Conservation (phyloP, 164 flowering plant genomes). For the Akebia trifoliata region DNA sequence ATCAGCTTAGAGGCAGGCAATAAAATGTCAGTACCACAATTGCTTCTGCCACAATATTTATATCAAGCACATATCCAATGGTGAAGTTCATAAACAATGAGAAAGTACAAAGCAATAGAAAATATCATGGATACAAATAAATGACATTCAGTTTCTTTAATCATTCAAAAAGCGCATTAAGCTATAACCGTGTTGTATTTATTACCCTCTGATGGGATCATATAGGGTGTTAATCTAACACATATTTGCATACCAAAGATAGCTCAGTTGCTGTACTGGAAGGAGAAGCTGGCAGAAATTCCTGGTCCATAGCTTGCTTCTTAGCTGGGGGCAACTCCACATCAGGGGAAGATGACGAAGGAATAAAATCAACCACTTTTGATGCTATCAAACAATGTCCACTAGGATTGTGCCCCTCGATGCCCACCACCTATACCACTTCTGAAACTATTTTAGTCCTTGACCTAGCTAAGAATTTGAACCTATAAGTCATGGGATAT, state of each 20-base stretch:
- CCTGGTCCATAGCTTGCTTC: constrained; percentile 62
- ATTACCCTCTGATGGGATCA: background rate
- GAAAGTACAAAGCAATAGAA: too few relatives aligned
- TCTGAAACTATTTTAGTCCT: background rate
- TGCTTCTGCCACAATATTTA: too few relatives aligned
- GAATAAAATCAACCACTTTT: constrained; percentile 63
- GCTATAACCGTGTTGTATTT: background rate
- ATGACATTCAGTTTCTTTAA: too few relatives aligned
- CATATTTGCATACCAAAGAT: constrained; percentile 52
- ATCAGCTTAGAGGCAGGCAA: too few relatives aligned
- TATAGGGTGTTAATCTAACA: background rate
- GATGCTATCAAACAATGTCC: constrained; percentile 90
- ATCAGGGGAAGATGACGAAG: constrained; percentile 33
- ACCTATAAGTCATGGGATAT: background rate
- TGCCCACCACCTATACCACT: constrained; percentile 64
- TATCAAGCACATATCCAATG: too few relatives aligned
- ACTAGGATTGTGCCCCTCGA: constrained; percentile 93
- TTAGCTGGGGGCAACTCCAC: constrained; percentile 54
- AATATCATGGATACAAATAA: too few relatives aligned
- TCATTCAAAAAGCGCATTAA: background rate
- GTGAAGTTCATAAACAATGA: too few relatives aligned
- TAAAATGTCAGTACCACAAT: too few relatives aligned
- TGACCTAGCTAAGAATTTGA: background rate
- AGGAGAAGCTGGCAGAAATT: constrained; percentile 25
- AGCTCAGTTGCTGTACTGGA: constrained; percentile 30